Conservation (phyloP, 2,329 filamentous ascomycete genomes). For the Cadophora sp. region DNA sequence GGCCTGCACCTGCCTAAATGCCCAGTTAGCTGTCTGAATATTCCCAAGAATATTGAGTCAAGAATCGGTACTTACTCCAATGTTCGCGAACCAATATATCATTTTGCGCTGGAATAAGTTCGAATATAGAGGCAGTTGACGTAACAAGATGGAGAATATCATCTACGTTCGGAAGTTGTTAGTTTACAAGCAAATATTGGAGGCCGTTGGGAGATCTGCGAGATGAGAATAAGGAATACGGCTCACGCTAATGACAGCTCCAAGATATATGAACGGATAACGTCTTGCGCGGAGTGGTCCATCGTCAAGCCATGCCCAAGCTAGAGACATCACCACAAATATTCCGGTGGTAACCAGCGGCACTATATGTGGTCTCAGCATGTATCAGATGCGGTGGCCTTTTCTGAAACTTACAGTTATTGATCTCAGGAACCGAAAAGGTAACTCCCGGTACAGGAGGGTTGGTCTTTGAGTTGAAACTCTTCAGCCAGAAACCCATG, state of each 20-base stretch:
- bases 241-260: conserved; percentile 47
- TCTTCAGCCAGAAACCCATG: conserved; percentile 53
- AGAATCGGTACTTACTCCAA: conserved; percentile 42
- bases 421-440: conserved; percentile 53
- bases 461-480: conserved; percentile 46
- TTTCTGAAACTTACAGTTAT: conserved; percentile 43
- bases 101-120: conserved; percentile 47
- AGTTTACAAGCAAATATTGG: not conserved
- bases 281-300: conserved; percentile 45
- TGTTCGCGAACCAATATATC: conserved; percentile 49
- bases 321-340: conserved; percentile 47
- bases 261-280: conserved; percentile 50
- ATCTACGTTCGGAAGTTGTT: conserved; percentile 35
- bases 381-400: too few species aligned
- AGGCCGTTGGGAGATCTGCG: not conserved
- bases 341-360: conserved; percentile 46
- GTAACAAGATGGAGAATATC: conserved; percentile 45
- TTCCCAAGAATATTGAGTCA: not conserved
- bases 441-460: conserved; percentile 47
- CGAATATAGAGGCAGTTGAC: conserved; percentile 48
- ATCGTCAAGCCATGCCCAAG: conserved; percentile 50
- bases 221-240: not conserved
- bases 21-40: conserved; percentile 12
- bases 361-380: conserved; percentile 25
- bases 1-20: conserved; percentile 46